Base-by-base conservation (phyloP, 768 basidiomycete species). In the Cystobasidium onofrii region DNA sequence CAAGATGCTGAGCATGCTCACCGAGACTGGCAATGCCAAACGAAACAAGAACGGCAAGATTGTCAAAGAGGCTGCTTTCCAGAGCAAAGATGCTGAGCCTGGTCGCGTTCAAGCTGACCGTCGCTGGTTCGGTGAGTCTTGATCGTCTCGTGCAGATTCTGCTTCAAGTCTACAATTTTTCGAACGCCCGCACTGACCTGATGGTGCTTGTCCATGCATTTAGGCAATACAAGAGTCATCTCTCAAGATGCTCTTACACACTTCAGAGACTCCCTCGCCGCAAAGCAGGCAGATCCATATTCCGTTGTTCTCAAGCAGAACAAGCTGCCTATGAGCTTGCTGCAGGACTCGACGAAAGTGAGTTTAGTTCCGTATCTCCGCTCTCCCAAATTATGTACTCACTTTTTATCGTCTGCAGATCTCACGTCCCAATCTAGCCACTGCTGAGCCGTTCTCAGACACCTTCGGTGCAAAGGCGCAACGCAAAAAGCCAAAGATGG, bases 141-240 rank as follows among this genome's bases (percentile, higher is more conserved):
- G 10, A 10, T 25, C 23, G 20, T n/a, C 54, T 29, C 6, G 57
- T 17, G 1, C 29, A 7, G 29, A n/a, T 20, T 2, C 44, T 44
- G 50, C 41, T 57, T 29, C 27, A 23, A 17, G 62, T n/a, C n/a
- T 63, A 9, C 50, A 60, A 73, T 23, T 76, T 74, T 62, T 67
- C 70, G 25, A 34, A 72, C 55, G 25, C 70, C 20, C 33, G 70
- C 66, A 43, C 27, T 50, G 46, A 50, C 43, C 23, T 61, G 4
- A 2, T 39, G 17, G 7, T 34, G 12, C 41, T 44, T 34, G 70
- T 65, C 27, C 52, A 27, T 39, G 10, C 18, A 3, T 74, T 3
- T 57, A 94, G 93, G 95, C 52, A 98, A 98, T 82, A 98, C 96
- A n/a, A 85, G 96, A 80, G 95, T 97, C 41, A 97, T 99, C 80